A percentile compares a stretch with the other conserved stretches of the same genome.
These are phyloP conservation scores for Fraxinus albicans DNA, from an alignment of 305 asterid genomes.

Conservation along the genomic window DNA sequence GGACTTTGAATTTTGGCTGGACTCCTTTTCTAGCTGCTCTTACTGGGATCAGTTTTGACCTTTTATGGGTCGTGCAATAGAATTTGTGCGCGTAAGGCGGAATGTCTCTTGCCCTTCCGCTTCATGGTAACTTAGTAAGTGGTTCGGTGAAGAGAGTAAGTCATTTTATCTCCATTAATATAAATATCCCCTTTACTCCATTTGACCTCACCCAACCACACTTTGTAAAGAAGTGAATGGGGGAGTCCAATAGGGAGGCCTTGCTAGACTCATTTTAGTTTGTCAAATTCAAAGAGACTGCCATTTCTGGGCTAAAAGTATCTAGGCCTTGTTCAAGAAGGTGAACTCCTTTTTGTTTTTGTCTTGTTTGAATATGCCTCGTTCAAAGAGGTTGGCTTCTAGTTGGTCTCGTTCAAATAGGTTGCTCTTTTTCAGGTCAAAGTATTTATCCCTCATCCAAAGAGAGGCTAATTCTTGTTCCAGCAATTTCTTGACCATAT, in stretches of 20 bases:
- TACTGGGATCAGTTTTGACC: not conserved
- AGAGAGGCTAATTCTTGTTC: not conserved
- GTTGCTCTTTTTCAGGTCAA: not conserved
- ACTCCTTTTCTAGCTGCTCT: not conserved
- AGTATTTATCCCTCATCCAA: not conserved
- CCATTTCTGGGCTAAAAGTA: not conserved
- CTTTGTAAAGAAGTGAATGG: not conserved
- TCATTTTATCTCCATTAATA: not conserved
- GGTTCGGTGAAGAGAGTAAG: not conserved
- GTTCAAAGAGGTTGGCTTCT: not conserved
- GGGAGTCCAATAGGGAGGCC: not conserved
- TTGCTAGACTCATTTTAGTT: not conserved
- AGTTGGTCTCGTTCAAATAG: not conserved
- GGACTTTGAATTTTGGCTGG: not conserved
- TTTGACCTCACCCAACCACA: not conserved
- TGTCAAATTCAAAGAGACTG: not conserved
- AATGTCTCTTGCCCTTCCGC: not conserved
- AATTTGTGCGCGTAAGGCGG: not conserved
- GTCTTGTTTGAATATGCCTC: not conserved
- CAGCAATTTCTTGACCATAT: not conserved
- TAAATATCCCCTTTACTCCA: not conserved
- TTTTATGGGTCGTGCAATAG: not conserved
- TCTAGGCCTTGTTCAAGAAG: not conserved
- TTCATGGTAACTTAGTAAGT: not conserved
- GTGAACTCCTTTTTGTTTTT: not conserved